Base-by-base conservation (phyloP, 2,329 filamentous ascomycete species). In the Aspergillus brasiliensis region DNA sequence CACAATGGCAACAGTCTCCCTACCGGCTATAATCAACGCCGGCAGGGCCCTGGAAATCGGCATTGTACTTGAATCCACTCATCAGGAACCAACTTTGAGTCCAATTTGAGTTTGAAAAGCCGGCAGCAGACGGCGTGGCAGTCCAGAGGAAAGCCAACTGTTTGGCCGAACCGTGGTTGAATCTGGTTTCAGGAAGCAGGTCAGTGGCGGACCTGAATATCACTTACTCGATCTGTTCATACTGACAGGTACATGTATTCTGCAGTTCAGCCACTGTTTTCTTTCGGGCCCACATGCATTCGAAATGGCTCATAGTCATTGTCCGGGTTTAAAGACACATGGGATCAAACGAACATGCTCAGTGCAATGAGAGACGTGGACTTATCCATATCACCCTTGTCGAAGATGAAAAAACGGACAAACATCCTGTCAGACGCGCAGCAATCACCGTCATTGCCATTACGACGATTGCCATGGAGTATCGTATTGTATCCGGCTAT, bases 401-500 rank as follows among this genome's bases (percentile, higher is more conserved):
- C 25, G 11, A 7, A 49, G 40, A 49, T 49, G 46, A 17, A 49
- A 27, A 5, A 19, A 49, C 15, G 8, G 15, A 3, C 23, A 10
- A 8, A n/a, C 11, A n/a, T 17, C 11, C 8, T 10, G 6, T 28
- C 17, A 49, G 27, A 11, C 23, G 5, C 15, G 10, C 23, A 28
- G 25, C n/a, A 28, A 15, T 49, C 46, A 17, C 3, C 46, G 27
- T 8, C 46, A n/a, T 28, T 10, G 1, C 23, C 5, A 28, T 8
- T 31, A 17, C 46, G 25, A 28, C n/a, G 17, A 5, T 31, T 15
- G 46, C 17, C 46, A 28, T 49, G 46, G 46, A 17, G 59, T 2
- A 57, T 62, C 5, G 4, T 65, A 19, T 28, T 61, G 28, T 69
- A 62, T 31, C 60, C 65, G 5, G 51, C 70, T 25, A 40, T 57